These are phyloP conservation scores for Fusarium mexicanum DNA, from an alignment of 2,329 filamentous ascomycete species.

Conservation along the genomic window DNA sequence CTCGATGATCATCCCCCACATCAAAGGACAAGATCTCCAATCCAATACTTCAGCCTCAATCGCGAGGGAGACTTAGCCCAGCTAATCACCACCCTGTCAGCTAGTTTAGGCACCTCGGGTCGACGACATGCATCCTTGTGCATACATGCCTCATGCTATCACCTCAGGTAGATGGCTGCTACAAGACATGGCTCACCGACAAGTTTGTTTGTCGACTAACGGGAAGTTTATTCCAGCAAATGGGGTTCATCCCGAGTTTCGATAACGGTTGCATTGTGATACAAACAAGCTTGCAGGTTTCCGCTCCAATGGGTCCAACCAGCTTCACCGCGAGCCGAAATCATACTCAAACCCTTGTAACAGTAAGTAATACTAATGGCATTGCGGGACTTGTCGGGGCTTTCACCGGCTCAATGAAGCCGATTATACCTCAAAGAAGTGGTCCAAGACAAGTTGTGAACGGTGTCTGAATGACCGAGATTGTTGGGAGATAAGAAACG, in stretches of 20 bases:
- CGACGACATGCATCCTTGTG: slow-evolving; percentile 13
- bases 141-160: slow-evolving; percentile 9
- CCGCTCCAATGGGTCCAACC: slow-evolving; percentile 27
- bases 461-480: not conserved
- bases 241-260: slow-evolving; percentile 38
- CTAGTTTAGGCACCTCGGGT: slow-evolving; percentile 6
- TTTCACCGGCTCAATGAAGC: not conserved
- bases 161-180: slow-evolving; percentile 3
- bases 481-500: not conserved
- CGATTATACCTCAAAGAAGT: not conserved
- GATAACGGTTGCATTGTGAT: slow-evolving; percentile 31
- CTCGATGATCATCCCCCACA: slow-evolving; percentile 41
- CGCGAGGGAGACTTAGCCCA: not conserved
- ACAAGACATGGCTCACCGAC: slow-evolving; percentile 20
- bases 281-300: slow-evolving; percentile 33
- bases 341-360: slow-evolving; percentile 18
- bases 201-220: slow-evolving; percentile 21
- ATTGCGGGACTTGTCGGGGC: slow-evolving; percentile 11
- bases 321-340: slow-evolving; percentile 21
- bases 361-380: not conserved
- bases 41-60: slow-evolving; percentile 39
- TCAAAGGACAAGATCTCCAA: slow-evolving; percentile 24
- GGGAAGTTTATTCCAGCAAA: slow-evolving; percentile 30
- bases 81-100: slow-evolving; percentile 3
- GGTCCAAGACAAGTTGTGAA: not conserved